phyloP scores from a whole-genome alignment of 2,329 filamentous ascomycete genomes.

The Colletotrichum melonis region DNA sequence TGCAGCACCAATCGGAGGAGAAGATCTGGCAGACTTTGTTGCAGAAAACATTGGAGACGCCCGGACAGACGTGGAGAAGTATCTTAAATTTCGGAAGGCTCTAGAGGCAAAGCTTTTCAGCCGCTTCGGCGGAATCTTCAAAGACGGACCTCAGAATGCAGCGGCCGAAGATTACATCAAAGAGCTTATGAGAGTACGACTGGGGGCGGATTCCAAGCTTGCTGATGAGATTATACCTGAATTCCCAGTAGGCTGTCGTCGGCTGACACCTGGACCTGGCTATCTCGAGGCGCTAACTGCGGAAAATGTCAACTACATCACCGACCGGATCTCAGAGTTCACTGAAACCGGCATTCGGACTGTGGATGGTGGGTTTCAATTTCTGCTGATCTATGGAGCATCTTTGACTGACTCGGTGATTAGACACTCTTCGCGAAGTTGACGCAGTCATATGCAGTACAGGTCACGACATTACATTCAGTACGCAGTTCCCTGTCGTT shows the following conservation, averaged over 20 bases:
- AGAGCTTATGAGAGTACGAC: not conserved
- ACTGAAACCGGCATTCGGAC: not conserved
- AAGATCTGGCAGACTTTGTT: slow-evolving; percentile 66
- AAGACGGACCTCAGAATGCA: not conserved
- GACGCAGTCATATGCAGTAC: not conserved
- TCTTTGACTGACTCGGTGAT: not conserved
- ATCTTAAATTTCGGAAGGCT: slow-evolving; percentile 68
- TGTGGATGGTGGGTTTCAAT: not conserved
- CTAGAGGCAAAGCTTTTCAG: slow-evolving; percentile 59
- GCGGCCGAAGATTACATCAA: not conserved
- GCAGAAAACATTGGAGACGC: slow-evolving; percentile 58
- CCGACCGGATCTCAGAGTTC: not conserved
- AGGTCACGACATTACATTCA: not conserved
- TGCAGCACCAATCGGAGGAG: slow-evolving; percentile 68
- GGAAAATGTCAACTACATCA: not conserved
- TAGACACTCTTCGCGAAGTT: not conserved
- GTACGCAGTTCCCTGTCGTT: slow-evolving; percentile 63
- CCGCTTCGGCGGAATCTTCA: not conserved
- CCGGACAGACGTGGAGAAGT: slow-evolving; percentile 71
- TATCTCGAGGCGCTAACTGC: not conserved
- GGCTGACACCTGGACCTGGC: not conserved
- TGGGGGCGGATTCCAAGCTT: not conserved
- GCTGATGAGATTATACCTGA: not conserved
- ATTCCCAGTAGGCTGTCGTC: not conserved
- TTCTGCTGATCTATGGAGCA: not conserved